phyloP scores from a whole-genome alignment of 2,329 filamentous ascomycete species.

The Aspergillus sp. region DNA sequence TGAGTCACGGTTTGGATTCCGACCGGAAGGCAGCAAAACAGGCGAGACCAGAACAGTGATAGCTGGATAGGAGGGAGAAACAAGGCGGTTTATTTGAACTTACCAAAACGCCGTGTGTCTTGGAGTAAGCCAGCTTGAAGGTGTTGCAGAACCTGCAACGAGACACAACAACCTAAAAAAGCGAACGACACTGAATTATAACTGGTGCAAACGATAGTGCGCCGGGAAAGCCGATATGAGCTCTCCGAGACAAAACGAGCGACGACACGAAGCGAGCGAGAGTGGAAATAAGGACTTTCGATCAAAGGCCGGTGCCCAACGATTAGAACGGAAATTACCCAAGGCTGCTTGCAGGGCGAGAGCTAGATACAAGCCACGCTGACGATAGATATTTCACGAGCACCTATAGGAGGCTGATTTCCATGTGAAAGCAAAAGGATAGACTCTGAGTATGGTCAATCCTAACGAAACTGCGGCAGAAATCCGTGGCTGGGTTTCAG shows the following conservation, averaged over 20 bases:
- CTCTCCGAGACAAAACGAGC: conserved; percentile 47
- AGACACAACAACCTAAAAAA: conserved; percentile 41
- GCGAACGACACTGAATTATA: conserved; percentile 49
- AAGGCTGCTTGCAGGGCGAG: conserved; percentile 33
- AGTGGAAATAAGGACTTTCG: conserved; percentile 32
- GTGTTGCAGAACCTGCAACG: conserved; percentile 47
- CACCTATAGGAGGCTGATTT: conserved; percentile 18
- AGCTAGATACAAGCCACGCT: conserved; percentile 24
- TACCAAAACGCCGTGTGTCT: conserved; percentile 47
- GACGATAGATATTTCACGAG: conserved; percentile 20
- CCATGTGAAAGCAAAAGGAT: conserved; percentile 18
- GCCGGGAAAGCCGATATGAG: conserved; percentile 32
- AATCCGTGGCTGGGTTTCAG: conserved; percentile 18
- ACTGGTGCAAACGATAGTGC: conserved; percentile 37
- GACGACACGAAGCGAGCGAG: conserved; percentile 37
- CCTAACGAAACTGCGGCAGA: conserved; percentile 13
- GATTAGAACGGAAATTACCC: conserved; percentile 27
- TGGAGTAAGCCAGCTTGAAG: conserved; percentile 52
- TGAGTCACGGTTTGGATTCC: conserved; percentile 18
- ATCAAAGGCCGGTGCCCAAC: conserved; percentile 33
- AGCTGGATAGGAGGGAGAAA: conserved; percentile 26
- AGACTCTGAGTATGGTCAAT: conserved; percentile 9
- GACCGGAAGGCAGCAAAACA: conserved; percentile 1
- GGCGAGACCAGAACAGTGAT: not conserved
- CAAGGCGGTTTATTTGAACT: conserved; percentile 23